Conservation (phyloP, 2,329 filamentous ascomycete genomes). For the Arachnomyces sp. region DNA sequence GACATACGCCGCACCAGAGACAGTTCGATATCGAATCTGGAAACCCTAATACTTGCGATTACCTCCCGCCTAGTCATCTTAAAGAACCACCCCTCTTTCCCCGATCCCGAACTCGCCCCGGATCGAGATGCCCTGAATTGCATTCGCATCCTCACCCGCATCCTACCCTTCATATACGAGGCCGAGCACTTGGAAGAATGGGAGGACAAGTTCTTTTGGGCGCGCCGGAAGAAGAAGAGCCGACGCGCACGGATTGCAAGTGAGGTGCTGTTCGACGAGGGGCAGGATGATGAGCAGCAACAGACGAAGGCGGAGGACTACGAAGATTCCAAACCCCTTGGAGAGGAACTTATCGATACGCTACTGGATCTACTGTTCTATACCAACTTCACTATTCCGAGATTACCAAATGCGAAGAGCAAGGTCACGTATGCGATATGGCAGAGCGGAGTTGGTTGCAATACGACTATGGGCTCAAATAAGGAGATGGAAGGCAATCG, state of each 20-base stretch:
- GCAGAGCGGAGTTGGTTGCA: slow-evolving; percentile 96
- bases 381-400: slow-evolving; percentile 76
- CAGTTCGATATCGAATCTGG: slow-evolving; percentile 73
- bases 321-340: slow-evolving; percentile 76
- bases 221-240: slow-evolving; percentile 61
- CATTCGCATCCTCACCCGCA: slow-evolving; percentile 76
- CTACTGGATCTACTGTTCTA: slow-evolving; percentile 86
- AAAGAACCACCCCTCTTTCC: slow-evolving; percentile 83
- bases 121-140: slow-evolving; percentile 92
- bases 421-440: slow-evolving; percentile 92
- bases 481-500: slow-evolving; percentile 91
- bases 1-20: slow-evolving; percentile 86
- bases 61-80: slow-evolving; percentile 75
- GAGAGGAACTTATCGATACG: slow-evolving; percentile 86
- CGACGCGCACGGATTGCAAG: slow-evolving; percentile 57
- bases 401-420: slow-evolving; percentile 58
- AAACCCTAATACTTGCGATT: slow-evolving; percentile 76
- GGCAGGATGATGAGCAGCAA: slow-evolving; percentile 46
- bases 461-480: slow-evolving; percentile 75
- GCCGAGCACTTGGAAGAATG: slow-evolving; percentile 71
- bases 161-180: slow-evolving; percentile 89
- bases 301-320: slow-evolving; percentile 53
- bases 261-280: slow-evolving; percentile 79
- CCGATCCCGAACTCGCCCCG: slow-evolving; percentile 71
- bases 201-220: slow-evolving; percentile 95